Percentiles rank a stretch among this genome's conserved stretches.
These are phyloP conservation scores for Garcileccinum viscosum DNA, from an alignment of 1,284 basidiomycete species.

Conservation along the genomic window DNA sequence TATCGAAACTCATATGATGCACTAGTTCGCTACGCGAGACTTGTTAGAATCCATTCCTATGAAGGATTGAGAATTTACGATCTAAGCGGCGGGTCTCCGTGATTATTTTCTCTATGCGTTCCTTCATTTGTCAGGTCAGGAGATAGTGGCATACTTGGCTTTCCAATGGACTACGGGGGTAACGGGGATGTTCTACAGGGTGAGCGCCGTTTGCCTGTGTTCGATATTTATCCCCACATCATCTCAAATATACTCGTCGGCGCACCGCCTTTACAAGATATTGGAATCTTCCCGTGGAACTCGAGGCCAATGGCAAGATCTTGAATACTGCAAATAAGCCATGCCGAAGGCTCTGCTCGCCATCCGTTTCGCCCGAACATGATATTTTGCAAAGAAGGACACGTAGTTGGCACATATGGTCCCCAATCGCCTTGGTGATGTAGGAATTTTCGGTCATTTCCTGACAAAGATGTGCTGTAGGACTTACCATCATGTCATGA, in stretches of 20 bases:
- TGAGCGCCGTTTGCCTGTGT: neutral
- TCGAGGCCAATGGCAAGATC: neutral
- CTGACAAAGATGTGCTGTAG: neutral
- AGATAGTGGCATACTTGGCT: neutral
- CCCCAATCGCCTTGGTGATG: neutral
- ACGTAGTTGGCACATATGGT: neutral
- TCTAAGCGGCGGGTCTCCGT: neutral
- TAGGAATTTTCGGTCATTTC: neutral
- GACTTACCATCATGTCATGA: neutral
- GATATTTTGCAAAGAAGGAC: constrained; percentile 3
- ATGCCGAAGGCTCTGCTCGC: neutral
- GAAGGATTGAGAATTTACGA: constrained; percentile 4
- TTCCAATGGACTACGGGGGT: neutral
- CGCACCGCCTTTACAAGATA: neutral
- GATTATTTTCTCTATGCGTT: neutral
- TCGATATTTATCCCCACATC: neutral
- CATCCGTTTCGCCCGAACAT: too few species aligned
- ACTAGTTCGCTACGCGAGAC: neutral
- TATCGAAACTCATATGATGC: neutral
- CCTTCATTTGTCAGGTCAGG: neutral
- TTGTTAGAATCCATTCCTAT: neutral
- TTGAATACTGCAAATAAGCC: neutral
- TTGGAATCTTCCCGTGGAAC: constrained; percentile 10
- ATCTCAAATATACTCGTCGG: neutral
- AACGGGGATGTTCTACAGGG: too few species aligned